phyloP scores from a whole-genome alignment of 768 basidiomycete species.

The Lentinula aciculospora region DNA sequence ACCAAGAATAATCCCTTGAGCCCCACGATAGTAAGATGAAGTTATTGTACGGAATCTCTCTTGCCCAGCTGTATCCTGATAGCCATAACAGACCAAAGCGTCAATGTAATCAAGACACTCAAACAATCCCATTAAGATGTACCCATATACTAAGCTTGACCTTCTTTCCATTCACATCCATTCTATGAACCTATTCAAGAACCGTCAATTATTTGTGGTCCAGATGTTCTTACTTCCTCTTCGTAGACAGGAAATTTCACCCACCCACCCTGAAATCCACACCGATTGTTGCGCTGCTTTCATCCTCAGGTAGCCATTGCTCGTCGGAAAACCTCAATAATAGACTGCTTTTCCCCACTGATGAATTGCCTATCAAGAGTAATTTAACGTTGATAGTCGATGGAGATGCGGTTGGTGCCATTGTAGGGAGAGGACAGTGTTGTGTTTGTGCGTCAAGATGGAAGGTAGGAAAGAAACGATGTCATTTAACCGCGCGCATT shows the following conservation, averaged over 20 bases:
- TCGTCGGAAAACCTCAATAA: slow-evolving; percentile 95
- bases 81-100: neutral
- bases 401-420: slow-evolving; percentile 16
- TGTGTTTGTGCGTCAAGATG: neutral
- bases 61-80: slow-evolving; percentile 95
- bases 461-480: neutral
- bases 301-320: slow-evolving; percentile 90
- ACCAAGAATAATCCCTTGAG: slow-evolving; percentile 80
- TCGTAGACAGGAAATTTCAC: neutral
- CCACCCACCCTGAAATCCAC: slow-evolving; percentile 76
- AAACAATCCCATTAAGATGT: slow-evolving; percentile 19
- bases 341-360: slow-evolving; percentile 90
- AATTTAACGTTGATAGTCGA: slow-evolving; percentile 73
- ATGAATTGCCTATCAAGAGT: slow-evolving; percentile 80
- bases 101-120: neutral
- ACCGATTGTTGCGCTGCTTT: slow-evolving; percentile 79
- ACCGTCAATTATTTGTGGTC: neutral
- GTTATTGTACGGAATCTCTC: slow-evolving; percentile 96
- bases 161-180: slow-evolving; percentile 77
- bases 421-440: slow-evolving; percentile 15
- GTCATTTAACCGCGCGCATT: neutral
- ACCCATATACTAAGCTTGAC: slow-evolving; percentile 98
- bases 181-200: slow-evolving; percentile 68
- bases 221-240: neutral
- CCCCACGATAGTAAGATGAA: slow-evolving; percentile 89